Base-by-base conservation (phyloP, 805 yeast species). In the Hanseniaspora guilliermondii region DNA sequence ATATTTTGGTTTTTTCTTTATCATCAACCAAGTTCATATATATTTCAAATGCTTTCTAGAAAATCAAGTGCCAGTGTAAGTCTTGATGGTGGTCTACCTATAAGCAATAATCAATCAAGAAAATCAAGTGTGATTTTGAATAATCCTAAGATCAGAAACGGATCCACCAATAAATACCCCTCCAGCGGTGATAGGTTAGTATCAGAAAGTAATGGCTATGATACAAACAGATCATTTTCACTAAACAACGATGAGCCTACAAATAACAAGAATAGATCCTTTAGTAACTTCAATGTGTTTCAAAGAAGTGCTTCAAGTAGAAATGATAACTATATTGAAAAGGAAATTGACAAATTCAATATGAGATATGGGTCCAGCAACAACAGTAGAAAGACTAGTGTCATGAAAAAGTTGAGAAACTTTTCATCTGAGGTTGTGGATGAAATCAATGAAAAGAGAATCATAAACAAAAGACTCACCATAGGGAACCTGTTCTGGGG, bases 291-390 rank as follows among this genome's bases (percentile, higher is more conserved):
- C 12, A 52, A 52, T 21, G 55, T 52, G 4, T 52, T 52, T 37
- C 48, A 52, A 40, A 52, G 49, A 52, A 52, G 37, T 27, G 27
- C 47, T 21, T 27, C 48, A 4, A 21, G 22, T n/a, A 48, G 44
- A 42, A 54, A 54, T n/a, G 56, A 54, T n/a, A 54, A 38, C 22
- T 54, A 54, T 19, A 42, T 54, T 30, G 56, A 54, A 25, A 48
- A 48, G 40, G 56, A 54, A 33, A 54, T 54, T 17, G 53, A 47
- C 19, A 54, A 48, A 42, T 54, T 54, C 35, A 54, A 54, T 32
- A 54, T 42, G 49, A 54, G 44, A 39, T 54, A 54, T 25, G 53
- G 56, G 6, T 54, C 56, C 6, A 47, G 30, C n/a, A 47, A 36
- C n/a, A 47, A 27, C 17, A 53, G 53, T 22, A 53, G 50, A 47